Percentiles rank a stretch among this genome's conserved stretches.
These are phyloP conservation scores for Fraxinus velutina DNA, from an alignment of 305 asterid genomes.

Conservation along the genomic window DNA sequence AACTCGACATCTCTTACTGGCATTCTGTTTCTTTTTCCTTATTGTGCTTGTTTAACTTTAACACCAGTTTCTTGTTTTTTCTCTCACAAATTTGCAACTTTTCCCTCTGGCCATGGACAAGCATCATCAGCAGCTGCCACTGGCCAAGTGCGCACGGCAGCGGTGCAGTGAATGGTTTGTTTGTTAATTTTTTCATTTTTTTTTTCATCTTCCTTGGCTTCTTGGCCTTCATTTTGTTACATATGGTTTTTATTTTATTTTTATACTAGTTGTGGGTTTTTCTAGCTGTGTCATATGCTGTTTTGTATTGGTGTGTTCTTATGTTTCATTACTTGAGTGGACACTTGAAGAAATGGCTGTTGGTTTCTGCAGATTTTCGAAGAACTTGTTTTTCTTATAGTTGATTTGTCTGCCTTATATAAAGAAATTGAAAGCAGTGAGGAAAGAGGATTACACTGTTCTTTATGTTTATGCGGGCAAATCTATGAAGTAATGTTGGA, in stretches of 20 bases:
- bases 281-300: not conserved
- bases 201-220: not conserved
- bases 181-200: not conserved
- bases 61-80: constrained; percentile 31
- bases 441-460: not conserved
- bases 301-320: not conserved
- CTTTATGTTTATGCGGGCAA: not conserved
- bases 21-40: constrained; percentile 37
- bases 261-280: not conserved
- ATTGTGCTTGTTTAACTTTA: constrained; percentile 31
- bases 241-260: not conserved
- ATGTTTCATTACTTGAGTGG: not conserved
- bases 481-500: not conserved
- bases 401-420: not conserved
- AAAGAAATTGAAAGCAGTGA: not conserved
- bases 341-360: not conserved
- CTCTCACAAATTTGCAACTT: constrained; percentile 32
- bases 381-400: not conserved
- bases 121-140: constrained; percentile 53
- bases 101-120: constrained; percentile 52
- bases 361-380: not conserved
- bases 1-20: constrained; percentile 37
- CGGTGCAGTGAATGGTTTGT: constrained; percentile 61
- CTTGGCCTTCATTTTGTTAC: not conserved
- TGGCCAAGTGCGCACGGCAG: constrained; percentile 51